These are phyloP conservation scores for Ascochyta viciae-villosae DNA, from an alignment of 2,329 filamentous ascomycete species.

Conservation along the genomic window DNA sequence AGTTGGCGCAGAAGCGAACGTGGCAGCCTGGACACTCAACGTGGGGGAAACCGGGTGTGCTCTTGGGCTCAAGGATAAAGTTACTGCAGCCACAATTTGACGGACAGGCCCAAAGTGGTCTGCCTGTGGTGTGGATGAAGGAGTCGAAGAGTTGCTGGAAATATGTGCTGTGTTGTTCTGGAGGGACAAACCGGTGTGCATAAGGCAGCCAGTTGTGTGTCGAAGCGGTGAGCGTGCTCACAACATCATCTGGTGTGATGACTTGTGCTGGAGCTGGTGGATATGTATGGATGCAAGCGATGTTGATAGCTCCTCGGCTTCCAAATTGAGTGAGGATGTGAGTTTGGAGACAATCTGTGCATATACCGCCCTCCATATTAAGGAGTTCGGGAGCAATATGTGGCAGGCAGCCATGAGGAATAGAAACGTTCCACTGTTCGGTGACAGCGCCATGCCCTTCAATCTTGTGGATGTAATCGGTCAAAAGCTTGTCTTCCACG, in stretches of 20 bases:
- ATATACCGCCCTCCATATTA: not conserved
- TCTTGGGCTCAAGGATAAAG: not conserved
- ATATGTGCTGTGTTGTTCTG: not conserved
- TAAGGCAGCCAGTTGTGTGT: not conserved
- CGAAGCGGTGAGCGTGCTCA: not conserved
- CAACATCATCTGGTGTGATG: not conserved
- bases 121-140: not conserved
- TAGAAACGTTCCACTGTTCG: not conserved
- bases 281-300: conserved; percentile 1
- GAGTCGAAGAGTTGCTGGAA: not conserved
- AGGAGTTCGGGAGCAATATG: conserved; percentile 1
- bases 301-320: conserved; percentile 3
- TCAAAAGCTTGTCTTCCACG: conserved; percentile 1
- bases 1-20: not conserved
- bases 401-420: conserved; percentile 2
- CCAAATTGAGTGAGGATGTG: conserved; percentile 2
- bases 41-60: not conserved
- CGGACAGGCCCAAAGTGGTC: not conserved
- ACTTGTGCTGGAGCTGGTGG: not conserved
- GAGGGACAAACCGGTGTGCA: not conserved
- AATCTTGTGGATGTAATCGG: not conserved
- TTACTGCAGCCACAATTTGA: not conserved
- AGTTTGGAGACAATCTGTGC: not conserved
- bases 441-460: not conserved
- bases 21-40: conserved; percentile 4